Conservation (phyloP, 1,284 basidiomycete species). For the Omphalotus olearius region DNA sequence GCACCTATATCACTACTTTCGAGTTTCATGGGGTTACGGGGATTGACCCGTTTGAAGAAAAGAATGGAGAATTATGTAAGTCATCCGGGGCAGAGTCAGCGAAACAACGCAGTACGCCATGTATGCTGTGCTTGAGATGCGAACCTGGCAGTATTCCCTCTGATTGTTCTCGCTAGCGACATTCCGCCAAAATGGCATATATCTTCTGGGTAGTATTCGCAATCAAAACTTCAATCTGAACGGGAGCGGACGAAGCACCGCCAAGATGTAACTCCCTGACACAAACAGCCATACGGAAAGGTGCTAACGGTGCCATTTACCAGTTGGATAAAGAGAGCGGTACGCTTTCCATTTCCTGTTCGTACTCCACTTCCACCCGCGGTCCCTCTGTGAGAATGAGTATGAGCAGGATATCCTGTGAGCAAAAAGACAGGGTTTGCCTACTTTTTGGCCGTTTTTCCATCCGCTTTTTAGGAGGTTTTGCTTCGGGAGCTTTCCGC, state of each 20-base stretch:
- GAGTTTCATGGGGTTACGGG: too few species aligned
- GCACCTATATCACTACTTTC: too few species aligned
- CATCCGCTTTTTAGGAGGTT: constrained; percentile 43
- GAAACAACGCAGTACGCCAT: too few species aligned
- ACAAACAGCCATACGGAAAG: constrained; percentile 28
- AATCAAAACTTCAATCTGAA: background rate
- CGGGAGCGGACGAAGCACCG: background rate
- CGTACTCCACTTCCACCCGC: constrained; percentile 93
- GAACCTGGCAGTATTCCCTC: too few species aligned
- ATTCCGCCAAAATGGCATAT: too few species aligned
- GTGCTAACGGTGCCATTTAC: constrained; percentile 81
- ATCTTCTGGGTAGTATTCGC: too few species aligned
- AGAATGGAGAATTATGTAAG: too few species aligned
- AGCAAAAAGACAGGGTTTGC: constrained; percentile 7
- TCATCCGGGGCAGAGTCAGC: too few species aligned
- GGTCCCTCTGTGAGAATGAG: constrained; percentile 53
- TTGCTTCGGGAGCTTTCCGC: constrained; percentile 52
- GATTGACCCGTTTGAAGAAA: too few species aligned
- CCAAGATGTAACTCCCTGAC: background rate
- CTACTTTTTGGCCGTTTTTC: constrained; percentile 39
- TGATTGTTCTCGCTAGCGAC: too few species aligned
- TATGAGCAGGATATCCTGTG: constrained; percentile 11
- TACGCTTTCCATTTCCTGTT: constrained; percentile 78
- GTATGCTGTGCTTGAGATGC: too few species aligned
- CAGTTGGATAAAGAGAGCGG: constrained; percentile 59